phyloP scores from a whole-genome alignment of 176 grass and related monocot species.

The Paspalum vaginatum region DNA sequence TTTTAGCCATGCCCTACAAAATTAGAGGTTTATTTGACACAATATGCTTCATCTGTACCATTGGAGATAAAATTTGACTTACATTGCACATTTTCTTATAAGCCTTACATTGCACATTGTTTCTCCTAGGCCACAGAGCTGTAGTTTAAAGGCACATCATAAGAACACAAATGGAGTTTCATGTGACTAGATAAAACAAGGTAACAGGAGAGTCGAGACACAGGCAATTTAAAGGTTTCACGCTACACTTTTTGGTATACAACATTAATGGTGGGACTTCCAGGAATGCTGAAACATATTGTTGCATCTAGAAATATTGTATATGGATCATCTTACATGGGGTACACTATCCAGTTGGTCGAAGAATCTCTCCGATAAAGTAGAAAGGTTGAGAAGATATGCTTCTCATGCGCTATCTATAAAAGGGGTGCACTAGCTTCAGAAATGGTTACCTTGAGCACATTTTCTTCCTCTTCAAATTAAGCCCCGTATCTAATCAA shows the following conservation, averaged over 20 bases:
- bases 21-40: neutral
- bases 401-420: conserved; percentile 49
- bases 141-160: conserved; percentile 40
- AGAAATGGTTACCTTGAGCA: conserved; percentile 44
- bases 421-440: conserved; percentile 43
- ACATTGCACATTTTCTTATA: neutral
- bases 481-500: conserved; percentile 24
- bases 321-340: conserved; percentile 41
- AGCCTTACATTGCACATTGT: neutral
- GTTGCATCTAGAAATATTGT: conserved; percentile 49
- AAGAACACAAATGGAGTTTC: conserved; percentile 36
- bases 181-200: conserved; percentile 47
- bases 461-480: conserved; percentile 35
- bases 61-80: neutral
- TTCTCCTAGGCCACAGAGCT: neutral
- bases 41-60: neutral
- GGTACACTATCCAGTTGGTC: conserved; percentile 29
- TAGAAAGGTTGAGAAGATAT: conserved; percentile 44
- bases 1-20: neutral
- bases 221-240: conserved; percentile 29
- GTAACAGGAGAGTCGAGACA: conserved; percentile 13
- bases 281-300: conserved; percentile 53
- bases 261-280: conserved; percentile 49
- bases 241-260: conserved; percentile 44
- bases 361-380: conserved; percentile 41